Evolutionary conservation across 2,329 filamentous ascomycete species (phyloP).

Genomic region (Malbranchea cinnamomea): DNA sequence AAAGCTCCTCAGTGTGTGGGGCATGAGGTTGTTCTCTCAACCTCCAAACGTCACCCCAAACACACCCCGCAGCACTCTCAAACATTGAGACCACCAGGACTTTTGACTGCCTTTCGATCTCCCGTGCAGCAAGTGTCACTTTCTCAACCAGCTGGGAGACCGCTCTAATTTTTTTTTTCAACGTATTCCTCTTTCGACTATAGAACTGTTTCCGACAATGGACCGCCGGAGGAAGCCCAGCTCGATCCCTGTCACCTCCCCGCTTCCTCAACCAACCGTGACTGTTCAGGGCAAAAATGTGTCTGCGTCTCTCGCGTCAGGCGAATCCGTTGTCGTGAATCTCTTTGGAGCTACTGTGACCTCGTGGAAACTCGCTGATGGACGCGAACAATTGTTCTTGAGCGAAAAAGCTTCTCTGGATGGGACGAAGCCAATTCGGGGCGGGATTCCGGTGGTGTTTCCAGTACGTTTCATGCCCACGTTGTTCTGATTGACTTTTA

Average conservation of each 20-base stretch:
- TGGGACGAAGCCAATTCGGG: constrained; percentile 76
- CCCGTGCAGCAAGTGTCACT: too few relatives aligned
- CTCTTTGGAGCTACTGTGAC: constrained; percentile 87
- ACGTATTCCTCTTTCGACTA: too few relatives aligned
- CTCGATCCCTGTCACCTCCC: constrained; percentile 58
- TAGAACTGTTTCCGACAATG: constrained; percentile 55
- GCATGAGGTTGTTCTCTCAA: too few relatives aligned
- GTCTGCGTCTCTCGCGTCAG: constrained; percentile 65
- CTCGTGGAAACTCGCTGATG: constrained; percentile 75
- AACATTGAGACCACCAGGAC: too few relatives aligned
- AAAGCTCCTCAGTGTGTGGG: too few relatives aligned
- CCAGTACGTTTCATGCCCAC: constrained; percentile 54
- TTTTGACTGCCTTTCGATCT: too few relatives aligned
- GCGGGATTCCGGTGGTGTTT: constrained; percentile 85
- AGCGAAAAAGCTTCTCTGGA: constrained; percentile 69
- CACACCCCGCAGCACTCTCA: too few relatives aligned
- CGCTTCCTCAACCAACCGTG: constrained; percentile 62
- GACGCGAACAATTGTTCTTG: constrained; percentile 72
- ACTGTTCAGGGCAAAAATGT: constrained; percentile 60
- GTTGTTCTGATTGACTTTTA: too few relatives aligned
- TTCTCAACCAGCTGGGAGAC: too few relatives aligned
- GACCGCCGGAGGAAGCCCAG: constrained; percentile 75
- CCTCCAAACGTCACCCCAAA: too few relatives aligned
- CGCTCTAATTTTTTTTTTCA: too few relatives aligned
- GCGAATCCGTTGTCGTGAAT: constrained; percentile 72